These are phyloP conservation scores for Diaporthe australafricana DNA, from an alignment of 2,329 filamentous ascomycete species.

Conservation along the genomic window DNA sequence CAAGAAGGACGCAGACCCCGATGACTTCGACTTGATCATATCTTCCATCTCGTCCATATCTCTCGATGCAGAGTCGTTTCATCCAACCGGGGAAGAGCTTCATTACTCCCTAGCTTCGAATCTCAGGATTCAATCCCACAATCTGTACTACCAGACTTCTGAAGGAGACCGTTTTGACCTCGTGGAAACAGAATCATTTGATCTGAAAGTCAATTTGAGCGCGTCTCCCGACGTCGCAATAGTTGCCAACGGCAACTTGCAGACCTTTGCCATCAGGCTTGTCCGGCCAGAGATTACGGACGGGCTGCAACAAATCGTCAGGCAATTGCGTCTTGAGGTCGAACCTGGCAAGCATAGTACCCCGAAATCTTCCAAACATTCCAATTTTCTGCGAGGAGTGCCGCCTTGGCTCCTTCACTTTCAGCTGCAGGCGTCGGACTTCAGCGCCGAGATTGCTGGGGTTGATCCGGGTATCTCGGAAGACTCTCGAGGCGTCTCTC, in stretches of 20 bases:
- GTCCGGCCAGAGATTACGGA: conserved; percentile 92
- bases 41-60: conserved; percentile 95
- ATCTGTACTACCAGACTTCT: conserved; percentile 94
- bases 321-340: conserved; percentile 80
- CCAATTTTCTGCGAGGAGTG: conserved; percentile 80
- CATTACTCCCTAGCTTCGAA: conserved; percentile 89
- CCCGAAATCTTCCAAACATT: conserved; percentile 62
- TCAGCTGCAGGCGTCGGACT: conserved; percentile 87
- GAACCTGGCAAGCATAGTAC: conserved; percentile 69
- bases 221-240: conserved; percentile 89
- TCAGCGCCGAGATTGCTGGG: conserved; percentile 91
- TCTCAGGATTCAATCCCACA: conserved; percentile 85
- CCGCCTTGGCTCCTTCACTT: conserved; percentile 88
- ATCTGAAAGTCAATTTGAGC: conserved; percentile 86
- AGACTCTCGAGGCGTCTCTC: conserved; percentile 82
- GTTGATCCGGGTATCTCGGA: conserved; percentile 86
- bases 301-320: conserved; percentile 90
- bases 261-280: conserved; percentile 90
- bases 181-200: conserved; percentile 87
- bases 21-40: conserved; percentile 95
- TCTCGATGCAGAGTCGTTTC: conserved; percentile 94
- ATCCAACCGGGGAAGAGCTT: conserved; percentile 83
- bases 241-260: conserved; percentile 80
- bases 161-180: conserved; percentile 86
- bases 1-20: conserved; percentile 70